Conservation (phyloP, 208 protist genomes). For the Kentomonas sorsogonicus region DNA sequence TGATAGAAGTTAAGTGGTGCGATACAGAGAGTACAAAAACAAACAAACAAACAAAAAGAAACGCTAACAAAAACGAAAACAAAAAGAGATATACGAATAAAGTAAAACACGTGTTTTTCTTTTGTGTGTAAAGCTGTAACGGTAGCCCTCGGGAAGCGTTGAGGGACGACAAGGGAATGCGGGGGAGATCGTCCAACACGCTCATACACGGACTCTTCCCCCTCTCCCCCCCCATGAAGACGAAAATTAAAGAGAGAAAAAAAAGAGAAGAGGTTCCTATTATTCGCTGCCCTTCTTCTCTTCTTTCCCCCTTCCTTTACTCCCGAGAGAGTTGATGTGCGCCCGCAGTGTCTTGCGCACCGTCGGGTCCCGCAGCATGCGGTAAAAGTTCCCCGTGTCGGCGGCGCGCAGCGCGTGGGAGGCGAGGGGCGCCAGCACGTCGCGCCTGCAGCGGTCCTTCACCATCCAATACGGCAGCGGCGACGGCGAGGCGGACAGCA, state of each 20-base stretch:
- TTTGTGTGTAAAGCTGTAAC: not conserved
- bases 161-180: not conserved
- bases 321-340: slow-evolving; percentile 10
- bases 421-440: slow-evolving; percentile 45
- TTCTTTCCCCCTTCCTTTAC: not conserved
- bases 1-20: not conserved
- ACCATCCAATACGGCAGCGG: slow-evolving; percentile 59
- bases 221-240: not conserved
- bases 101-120: not conserved
- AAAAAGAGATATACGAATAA: not conserved
- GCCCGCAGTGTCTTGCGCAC: slow-evolving; percentile 20
- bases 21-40: not conserved
- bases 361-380: slow-evolving; percentile 43
- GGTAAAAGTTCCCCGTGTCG: slow-evolving; percentile 48
- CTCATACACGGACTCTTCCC: not conserved
- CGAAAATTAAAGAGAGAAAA: not conserved
- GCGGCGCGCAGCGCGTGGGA: slow-evolving; percentile 40
- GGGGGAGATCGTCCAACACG: not conserved
- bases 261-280: not conserved
- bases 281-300: not conserved
- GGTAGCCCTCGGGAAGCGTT: not conserved
- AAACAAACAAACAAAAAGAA: not conserved
- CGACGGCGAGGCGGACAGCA: slow-evolving; percentile 36
- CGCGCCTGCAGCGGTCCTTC: slow-evolving; percentile 44
- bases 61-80: not conserved